Conservation (phyloP, 2,329 filamentous ascomycete genomes). For the Xylariaceae sp. region DNA sequence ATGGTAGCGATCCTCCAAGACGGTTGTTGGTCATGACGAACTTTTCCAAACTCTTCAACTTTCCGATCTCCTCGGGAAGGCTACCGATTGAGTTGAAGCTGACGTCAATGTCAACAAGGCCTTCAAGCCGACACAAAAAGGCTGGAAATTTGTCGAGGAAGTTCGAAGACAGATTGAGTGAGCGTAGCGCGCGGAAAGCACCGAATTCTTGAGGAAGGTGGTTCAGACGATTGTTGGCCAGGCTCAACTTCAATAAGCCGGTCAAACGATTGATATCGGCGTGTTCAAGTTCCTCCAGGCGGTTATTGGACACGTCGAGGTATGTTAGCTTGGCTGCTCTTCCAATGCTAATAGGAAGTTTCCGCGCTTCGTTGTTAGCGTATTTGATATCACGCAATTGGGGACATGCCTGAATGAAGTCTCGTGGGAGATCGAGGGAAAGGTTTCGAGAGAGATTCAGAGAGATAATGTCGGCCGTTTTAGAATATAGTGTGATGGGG, state of each 20-base stretch:
- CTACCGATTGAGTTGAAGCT: conserved; percentile 90
- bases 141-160: conserved; percentile 82
- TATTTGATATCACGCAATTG: conserved; percentile 95
- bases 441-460: conserved; percentile 92
- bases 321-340: conserved; percentile 81
- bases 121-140: conserved; percentile 80
- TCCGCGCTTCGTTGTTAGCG: conserved; percentile 89
- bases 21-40: conserved; percentile 96
- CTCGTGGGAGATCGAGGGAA: conserved; percentile 87
- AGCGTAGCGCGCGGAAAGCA: conserved; percentile 76
- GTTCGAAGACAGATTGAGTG: conserved; percentile 91
- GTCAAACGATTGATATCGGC: conserved; percentile 77
- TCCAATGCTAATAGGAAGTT: conserved; percentile 80
- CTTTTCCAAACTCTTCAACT: conserved; percentile 78
- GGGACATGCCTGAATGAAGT: conserved; percentile 93
- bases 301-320: conserved; percentile 93
- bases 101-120: conserved; percentile 88
- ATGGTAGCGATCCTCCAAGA: conserved; percentile 73
- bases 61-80: conserved; percentile 77
- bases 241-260: conserved; percentile 82
- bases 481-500: conserved; percentile 90
- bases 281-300: conserved; percentile 82
- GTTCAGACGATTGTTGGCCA: conserved; percentile 90
- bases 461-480: conserved; percentile 88
- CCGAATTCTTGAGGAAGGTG: conserved; percentile 81